Conservation (phyloP, 148 eudicot genomes). For the Rhododendron kiyosumense region DNA sequence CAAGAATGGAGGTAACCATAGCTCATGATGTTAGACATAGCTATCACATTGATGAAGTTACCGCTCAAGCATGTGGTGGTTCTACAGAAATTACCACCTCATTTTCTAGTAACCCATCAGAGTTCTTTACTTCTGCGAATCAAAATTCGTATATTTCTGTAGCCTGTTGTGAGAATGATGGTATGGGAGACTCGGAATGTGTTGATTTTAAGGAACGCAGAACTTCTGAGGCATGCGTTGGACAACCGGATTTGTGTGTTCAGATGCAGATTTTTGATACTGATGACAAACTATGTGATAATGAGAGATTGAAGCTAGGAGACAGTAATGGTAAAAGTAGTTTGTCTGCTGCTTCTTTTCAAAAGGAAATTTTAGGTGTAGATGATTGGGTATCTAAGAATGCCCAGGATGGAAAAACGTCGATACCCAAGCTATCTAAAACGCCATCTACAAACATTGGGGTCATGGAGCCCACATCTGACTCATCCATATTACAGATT, state of each 20-base stretch:
- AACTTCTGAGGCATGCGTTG: conserved; percentile 8
- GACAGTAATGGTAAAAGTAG: conserved; percentile 1
- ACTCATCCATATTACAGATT: conserved; percentile 12
- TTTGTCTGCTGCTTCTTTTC: conserved; percentile 13
- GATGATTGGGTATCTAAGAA: conserved; percentile 20
- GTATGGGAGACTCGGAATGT: conserved; percentile 1
- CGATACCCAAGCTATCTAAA: conserved; percentile 9
- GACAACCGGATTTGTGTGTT: background rate
- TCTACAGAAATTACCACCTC: conserved; percentile 1
- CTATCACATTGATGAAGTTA: background rate
- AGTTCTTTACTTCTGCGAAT: conserved; percentile 6
- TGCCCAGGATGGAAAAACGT: conserved; percentile 8
- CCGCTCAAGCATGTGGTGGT: background rate
- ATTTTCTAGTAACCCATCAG: background rate
- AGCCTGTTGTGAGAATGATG: background rate
- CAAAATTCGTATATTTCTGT: conserved; percentile 5
- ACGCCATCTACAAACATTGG: conserved; percentile 16
- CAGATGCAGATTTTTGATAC: conserved; percentile 14
- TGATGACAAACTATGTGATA: background rate
- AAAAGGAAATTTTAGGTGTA: conserved; percentile 9
- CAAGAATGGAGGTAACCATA: conserved; percentile 16
- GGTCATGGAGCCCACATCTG: conserved; percentile 16
- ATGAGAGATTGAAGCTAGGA: conserved; percentile 17
- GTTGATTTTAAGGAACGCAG: background rate
- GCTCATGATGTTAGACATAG: conserved; percentile 8